These are phyloP conservation scores for Pseudomicrostroma phylloplanum DNA, from an alignment of 1,284 basidiomycete genomes.

Conservation along the genomic window DNA sequence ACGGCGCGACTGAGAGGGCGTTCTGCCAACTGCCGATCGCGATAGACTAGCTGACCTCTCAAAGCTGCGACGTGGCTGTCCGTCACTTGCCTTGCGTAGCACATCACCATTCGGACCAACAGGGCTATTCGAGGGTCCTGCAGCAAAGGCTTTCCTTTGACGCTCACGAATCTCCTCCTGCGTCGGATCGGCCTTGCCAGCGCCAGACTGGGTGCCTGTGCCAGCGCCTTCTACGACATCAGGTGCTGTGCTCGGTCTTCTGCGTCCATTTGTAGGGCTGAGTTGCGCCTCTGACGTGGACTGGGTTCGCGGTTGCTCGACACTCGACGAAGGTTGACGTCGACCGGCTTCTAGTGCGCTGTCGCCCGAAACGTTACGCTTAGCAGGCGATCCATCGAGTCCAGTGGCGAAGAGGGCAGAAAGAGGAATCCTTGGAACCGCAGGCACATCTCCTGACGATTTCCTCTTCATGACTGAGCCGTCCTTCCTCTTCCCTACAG, in stretches of 20 bases:
- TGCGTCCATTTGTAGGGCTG: not conserved
- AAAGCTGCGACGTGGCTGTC: too few relatives aligned
- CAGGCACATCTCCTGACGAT: too few relatives aligned
- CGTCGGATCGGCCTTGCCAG: not conserved
- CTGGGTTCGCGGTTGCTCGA: too few relatives aligned
- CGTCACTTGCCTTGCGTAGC: too few relatives aligned
- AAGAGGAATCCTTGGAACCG: too few relatives aligned
- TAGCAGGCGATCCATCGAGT: too few relatives aligned
- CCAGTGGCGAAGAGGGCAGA: too few relatives aligned
- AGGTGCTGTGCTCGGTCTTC: not conserved
- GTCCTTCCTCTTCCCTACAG: not conserved
- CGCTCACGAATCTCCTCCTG: not conserved
- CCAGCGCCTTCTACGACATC: not conserved
- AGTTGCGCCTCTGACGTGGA: not conserved
- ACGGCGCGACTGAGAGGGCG: slow-evolving; percentile 9
- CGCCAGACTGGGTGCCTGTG: not conserved
- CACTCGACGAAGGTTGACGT: not conserved
- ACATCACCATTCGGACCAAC: too few relatives aligned
- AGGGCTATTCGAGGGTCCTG: not conserved
- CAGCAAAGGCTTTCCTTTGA: not conserved
- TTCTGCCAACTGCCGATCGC: not conserved
- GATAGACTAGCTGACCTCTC: too few relatives aligned
- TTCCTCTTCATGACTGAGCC: not conserved
- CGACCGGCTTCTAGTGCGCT: not conserved
- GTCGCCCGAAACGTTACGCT: not conserved